These are phyloP conservation scores for Venturiaceae sp. DNA, from an alignment of 2,329 filamentous ascomycete genomes.

Conservation along the genomic window DNA sequence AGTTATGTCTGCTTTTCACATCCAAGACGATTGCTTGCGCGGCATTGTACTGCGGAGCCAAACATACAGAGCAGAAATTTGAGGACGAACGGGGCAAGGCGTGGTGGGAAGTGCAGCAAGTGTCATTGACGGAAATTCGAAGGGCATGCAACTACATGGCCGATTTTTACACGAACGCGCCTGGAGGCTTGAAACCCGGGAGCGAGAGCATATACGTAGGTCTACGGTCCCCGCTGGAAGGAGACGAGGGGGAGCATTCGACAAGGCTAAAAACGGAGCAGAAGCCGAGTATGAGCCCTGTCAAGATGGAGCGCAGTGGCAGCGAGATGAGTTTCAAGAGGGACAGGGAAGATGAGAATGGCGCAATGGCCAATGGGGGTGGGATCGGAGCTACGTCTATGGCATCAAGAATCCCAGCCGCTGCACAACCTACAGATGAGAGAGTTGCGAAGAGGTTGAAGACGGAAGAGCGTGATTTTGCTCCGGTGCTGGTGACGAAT, in stretches of 20 bases:
- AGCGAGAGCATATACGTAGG: constrained; percentile 37
- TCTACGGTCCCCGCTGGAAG: constrained; percentile 28
- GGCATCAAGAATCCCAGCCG: neutral
- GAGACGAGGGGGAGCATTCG: constrained; percentile 18
- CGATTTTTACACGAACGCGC: constrained; percentile 36
- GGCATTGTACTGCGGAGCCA: constrained; percentile 77
- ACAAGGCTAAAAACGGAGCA: constrained; percentile 20
- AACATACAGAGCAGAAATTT: constrained; percentile 63
- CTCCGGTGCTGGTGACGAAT: constrained; percentile 4
- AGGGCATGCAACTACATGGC: constrained; percentile 69
- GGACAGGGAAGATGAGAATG: constrained; percentile 14
- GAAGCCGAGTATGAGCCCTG: constrained; percentile 11
- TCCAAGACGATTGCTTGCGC: constrained; percentile 74
- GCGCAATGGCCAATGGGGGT: constrained; percentile 14
- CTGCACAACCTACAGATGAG: neutral
- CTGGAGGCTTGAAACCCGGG: constrained; percentile 18
- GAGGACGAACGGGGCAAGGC: constrained; percentile 64
- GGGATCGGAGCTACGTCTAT: constrained; percentile 12
- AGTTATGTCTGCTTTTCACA: constrained; percentile 71
- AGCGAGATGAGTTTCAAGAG: constrained; percentile 18
- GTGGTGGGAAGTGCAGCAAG: constrained; percentile 79
- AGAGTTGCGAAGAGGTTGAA: constrained; percentile 2
- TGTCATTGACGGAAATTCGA: constrained; percentile 59
- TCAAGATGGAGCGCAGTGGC: constrained; percentile 15
- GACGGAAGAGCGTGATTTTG: constrained; percentile 5